A percentile compares a stretch with the other conserved stretches of the same genome.
phyloP scores from a whole-genome alignment of 495 filamentous ascomycete genomes.

The Pseudomonodictys pantanalensis region DNA sequence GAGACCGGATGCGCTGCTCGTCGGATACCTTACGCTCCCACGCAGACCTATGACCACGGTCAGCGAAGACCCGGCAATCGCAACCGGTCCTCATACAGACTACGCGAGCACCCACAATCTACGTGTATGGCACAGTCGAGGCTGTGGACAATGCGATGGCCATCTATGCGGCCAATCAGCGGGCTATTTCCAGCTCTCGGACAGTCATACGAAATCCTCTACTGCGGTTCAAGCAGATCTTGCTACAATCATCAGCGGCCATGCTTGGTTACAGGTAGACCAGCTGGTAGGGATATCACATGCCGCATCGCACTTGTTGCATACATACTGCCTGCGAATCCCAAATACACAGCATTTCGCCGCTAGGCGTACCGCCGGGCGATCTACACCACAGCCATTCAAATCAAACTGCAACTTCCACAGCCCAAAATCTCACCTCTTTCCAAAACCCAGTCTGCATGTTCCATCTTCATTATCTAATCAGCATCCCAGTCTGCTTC shows the following conservation, averaged over 20 bases:
- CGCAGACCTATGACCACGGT: background rate
- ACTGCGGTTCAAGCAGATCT: background rate
- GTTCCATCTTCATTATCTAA: background rate
- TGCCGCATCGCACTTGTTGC: background rate
- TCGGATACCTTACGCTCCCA: background rate
- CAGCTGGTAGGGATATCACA: background rate
- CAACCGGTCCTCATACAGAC: background rate
- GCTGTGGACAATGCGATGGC: background rate
- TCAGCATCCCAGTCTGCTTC: background rate
- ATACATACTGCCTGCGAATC: background rate
- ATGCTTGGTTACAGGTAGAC: no score
- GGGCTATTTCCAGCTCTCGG: background rate
- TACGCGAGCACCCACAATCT: background rate
- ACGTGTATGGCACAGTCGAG: conserved; percentile 2
- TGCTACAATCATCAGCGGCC: no score
- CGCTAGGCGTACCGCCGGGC: background rate
- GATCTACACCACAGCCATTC: background rate
- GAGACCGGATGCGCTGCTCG: background rate
- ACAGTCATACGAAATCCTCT: no score
- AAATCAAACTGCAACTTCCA: background rate
- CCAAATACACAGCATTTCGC: no score
- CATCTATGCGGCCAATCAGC: background rate
- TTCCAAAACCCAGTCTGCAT: background rate
- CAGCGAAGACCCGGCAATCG: background rate
- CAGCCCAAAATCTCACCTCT: conserved; percentile 10